Evolutionary conservation across 1,284 basidiomycete genomes (phyloP), one percentile per base, ranked within the genome.

Genomic region (Pseudozyma sp.): DNA sequence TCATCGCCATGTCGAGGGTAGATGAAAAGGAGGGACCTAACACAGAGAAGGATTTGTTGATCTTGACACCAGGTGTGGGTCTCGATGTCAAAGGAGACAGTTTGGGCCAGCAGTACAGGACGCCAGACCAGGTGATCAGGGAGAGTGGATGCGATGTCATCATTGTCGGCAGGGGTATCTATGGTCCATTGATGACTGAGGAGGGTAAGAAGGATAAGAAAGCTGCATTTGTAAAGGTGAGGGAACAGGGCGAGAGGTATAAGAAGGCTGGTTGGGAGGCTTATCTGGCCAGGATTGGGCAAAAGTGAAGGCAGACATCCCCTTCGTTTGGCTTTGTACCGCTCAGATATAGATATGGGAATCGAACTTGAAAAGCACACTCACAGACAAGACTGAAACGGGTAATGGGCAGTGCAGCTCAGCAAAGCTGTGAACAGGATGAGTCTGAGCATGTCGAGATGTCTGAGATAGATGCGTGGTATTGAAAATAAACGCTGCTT

Each of bases 41-140:
- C 45, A 74, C 71, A 10, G 84, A 85, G 25, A 82, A 85, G 34
- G 97, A 99, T 86, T 97, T 95, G 85, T 86, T 99, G 65, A 89
- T 98, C 70, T 87, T 99, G 70, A 94, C 95, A 0, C 97, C 97
- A 12, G 97, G 97, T 3, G 94, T 99, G 11, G 93, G 92, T 3
- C 87, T 98, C 51, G 93, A 94, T 71, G 85, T 87, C 7, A 91
- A 89, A 73, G 94, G 93, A 2, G 97, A 99, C 85, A 87, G 88
- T 2, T 91, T 96, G 90, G 97, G 96, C 14, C 97, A 99, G 86
- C 95, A 97, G 86, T 99, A 99, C 86, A 89, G 95, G 60, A 96
- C 95, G 3, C 97, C 97, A 0, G 87, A 89, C 39, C 88, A 96
- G 85, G 96, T 97, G 21, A 88, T 99, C 16, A 85, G 89, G 40